Base-by-base conservation (phyloP, 106 monocot genomes). In the Ottelia alismoides region DNA sequence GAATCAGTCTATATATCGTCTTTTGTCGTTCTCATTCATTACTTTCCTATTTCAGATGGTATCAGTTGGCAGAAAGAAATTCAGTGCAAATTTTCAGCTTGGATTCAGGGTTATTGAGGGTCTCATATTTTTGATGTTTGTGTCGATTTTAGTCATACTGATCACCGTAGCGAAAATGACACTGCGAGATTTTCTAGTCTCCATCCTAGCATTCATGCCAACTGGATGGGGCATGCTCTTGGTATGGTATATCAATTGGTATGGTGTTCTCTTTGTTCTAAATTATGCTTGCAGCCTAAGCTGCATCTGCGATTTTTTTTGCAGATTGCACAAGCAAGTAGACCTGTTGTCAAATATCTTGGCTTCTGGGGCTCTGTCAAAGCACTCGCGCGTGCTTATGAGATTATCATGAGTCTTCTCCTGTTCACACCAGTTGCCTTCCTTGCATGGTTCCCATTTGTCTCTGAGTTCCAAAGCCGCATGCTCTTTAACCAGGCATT, bases 401-500 rank as follows among this genome's bases (percentile, higher is more conserved):
- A 94, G 45, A 81, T 94, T 28, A 74, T 78, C 25, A 94, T 94
- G 75, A 88, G 93, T 11, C 43, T 94, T 51, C 69, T 94, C 9
- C 69, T 94, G 2, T 94, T 88, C 59, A 81, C 84, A 1, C 93
- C 93, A 21, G 61, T 94, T 32, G 79, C 88, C 30, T 77, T 94
- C 44, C 65, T 94, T 46, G 84, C 93, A 1, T 94, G 93, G n/a
- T 94, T 94, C 26, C 93, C 93, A 0, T 88, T 94, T 69, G 88
- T 88, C 26, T 94, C 93, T 3, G 93, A 94, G 57, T 88, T 94
- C 49, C 93, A 94, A 62, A 94, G 84, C 0, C 66, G 93, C 0
- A 94, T 94, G 93, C 73, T 94, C 16, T 94, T 94, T 46, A 94
- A 94, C 62, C 93, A 84, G 57, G 88, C 93, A 12, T 94, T 94